Conservation (phyloP, 805 yeast species). For the Saccharomycopsis olivae region DNA sequence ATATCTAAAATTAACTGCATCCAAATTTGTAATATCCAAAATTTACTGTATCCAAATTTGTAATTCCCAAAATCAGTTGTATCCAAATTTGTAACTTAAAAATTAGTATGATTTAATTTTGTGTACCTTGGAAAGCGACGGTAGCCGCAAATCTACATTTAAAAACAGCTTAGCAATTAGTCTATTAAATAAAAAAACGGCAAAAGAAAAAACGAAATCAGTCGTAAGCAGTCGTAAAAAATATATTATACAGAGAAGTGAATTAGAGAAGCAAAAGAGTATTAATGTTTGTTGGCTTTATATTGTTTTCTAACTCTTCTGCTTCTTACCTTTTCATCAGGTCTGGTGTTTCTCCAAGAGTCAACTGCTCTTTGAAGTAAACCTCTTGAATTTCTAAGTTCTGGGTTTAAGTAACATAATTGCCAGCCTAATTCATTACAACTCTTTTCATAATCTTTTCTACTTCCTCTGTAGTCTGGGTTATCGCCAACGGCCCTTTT, state of each 20-base stretch:
- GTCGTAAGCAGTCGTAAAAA: neutral
- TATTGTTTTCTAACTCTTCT: conserved; percentile 30
- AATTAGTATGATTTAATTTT: too few species aligned
- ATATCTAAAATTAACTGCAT: too few species aligned
- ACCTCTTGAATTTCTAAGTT: conserved; percentile 34
- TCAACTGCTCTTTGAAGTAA: conserved; percentile 43
- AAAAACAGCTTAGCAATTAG: too few species aligned
- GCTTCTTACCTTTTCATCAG: conserved; percentile 30
- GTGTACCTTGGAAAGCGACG: too few species aligned
- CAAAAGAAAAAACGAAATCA: neutral
- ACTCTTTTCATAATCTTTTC: conserved; percentile 35
- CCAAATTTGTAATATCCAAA: too few species aligned
- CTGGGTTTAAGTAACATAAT: conserved; percentile 32
- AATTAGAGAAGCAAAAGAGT: neutral
- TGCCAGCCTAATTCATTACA: conserved; percentile 42
- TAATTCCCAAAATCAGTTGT: too few species aligned
- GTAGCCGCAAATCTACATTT: too few species aligned
- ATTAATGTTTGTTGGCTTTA: too few species aligned
- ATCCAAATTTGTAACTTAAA: too few species aligned
- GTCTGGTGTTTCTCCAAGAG: conserved; percentile 38
- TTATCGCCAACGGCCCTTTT: conserved; percentile 12
- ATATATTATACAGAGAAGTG: neutral
- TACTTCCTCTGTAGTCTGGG: conserved; percentile 33
- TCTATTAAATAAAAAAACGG: neutral
- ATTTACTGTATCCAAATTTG: too few species aligned